Conservation (phyloP, 176 grass and related monocot genomes). For the Rhipidocladum racemiflorum region DNA sequence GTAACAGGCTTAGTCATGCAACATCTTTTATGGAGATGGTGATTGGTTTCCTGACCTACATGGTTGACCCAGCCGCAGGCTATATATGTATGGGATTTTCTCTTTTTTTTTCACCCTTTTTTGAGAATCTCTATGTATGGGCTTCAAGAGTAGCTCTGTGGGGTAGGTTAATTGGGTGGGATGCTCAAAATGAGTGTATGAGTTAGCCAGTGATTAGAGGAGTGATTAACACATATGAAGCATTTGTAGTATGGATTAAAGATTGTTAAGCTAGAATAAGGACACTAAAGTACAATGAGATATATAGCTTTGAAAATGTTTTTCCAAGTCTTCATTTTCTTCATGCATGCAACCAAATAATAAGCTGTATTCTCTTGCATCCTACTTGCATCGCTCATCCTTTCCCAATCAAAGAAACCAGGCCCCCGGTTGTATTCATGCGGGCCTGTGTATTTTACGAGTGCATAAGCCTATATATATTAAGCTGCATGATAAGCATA, state of each 20-base stretch:
- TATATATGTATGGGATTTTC: too few relatives aligned
- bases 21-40: not conserved
- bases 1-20: not conserved
- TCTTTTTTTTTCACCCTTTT: too few relatives aligned
- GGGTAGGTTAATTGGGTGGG: not conserved
- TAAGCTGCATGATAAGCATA: not conserved
- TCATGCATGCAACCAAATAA: not conserved
- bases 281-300: too few relatives aligned
- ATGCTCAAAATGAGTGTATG: not conserved
- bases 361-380: too few relatives aligned
- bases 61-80: not conserved
- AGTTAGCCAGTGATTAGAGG: not conserved
- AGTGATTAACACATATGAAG: not conserved
- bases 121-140: too few relatives aligned
- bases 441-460: not conserved
- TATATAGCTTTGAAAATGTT: not conserved
- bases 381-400: not conserved
- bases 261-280: too few relatives aligned
- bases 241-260: too few relatives aligned
- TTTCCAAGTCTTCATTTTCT: not conserved
- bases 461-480: not conserved
- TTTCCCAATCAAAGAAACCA: not conserved
- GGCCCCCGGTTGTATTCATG: not conserved
- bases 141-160: not conserved
- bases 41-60: not conserved